Base-by-base conservation (phyloP, 306 rosid species). In the Vicia villosa region DNA sequence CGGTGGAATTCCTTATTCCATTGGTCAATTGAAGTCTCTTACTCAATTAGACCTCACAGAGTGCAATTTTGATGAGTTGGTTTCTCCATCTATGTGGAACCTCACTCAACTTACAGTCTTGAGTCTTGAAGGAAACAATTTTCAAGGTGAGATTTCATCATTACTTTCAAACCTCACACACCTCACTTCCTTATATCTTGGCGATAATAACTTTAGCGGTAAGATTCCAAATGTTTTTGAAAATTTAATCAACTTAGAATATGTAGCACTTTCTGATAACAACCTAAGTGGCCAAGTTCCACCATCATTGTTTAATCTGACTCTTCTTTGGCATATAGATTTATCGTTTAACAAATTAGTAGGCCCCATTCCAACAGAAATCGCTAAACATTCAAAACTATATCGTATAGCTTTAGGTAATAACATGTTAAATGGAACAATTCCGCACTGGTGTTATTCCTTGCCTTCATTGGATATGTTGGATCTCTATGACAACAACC, bases 81-180 rank as follows among this genome's bases (percentile, higher is more conserved):
- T 47, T n/a, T 21, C 54, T 47, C 37, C 68, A 42, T 55, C 50
- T 1, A 14, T 43, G 4, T 14, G 51, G 8, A 40, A 64, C 10
- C 73, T 74, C 6, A 13, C 66, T n/a, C 32, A 70, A 13, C 66
- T 75, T 5, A 40, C 74, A 3, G 3, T 0, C 0, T 63, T 77
- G 5, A 13, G 4, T 17, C 66, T 82, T 20, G 0, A 4, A 0
- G 0, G 0, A 5, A 72, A 63, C 38, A 6, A 49, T 2, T 66
- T 82, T 8, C 30, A 1, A 5, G 79, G 83, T 34, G 52, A 57
- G 34, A 30, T 10, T 15, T 74, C 56, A 50, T 45, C 50, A 15
- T n/a, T 5, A 45, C 2, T 45, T 45, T 45, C 50, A n/a, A 45
- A 45, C 3, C 50, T 45, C 10, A 0, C 8, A 7, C 50, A 45